Base-by-base conservation (phyloP, 768 basidiomycete genomes). In the Vararia minispora region DNA sequence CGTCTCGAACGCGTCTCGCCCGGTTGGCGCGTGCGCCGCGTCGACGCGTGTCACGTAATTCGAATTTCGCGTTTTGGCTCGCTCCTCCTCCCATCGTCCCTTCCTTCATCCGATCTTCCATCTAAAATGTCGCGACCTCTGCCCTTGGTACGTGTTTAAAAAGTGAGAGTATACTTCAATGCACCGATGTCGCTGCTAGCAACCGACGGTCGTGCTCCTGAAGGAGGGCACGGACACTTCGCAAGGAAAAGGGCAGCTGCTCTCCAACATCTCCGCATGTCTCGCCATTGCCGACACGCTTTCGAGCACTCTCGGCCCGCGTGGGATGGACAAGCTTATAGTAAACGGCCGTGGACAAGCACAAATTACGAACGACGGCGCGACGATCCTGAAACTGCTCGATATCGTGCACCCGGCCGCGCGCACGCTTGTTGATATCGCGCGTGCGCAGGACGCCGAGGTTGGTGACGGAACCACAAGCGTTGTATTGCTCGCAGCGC, bases 281-380 rank as follows among this genome's bases (percentile, higher is more conserved):
- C 76, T 92, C 40, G 90, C 92, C 13, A 82, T 99, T 49, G 64
- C 92, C 33, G 77, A 89, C 56, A 97, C 89, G 2, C 74, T 99
- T 38, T 72, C 95, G 16, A 90, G 76, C 40, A 98, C 95, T 23
- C 76, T 99, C n/a, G 95, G 95, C 11, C 95, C 95, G 6, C 70
- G 95, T 43, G 95, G 95, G 46, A 98, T 99, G 95, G 95, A 99
- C 61, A 98, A 97, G 58, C 69, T 98, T 31, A 95, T 95, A 49
- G 94, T 97, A 2, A 81, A 81, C 44, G 82, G 87, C 42, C 76
- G 91, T 40, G 94, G 95, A 35, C 84, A 92, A 44, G 90, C 95
- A 7, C 94, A 95, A 65, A 99, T 99, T 56, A 98, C 95, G 16
- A 99, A 99, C 61, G 95, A 99, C 73, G 95, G 95, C 42, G 95